Evolutionary conservation across 139 green algal species (phyloP), one percentile per base, ranked within the genome.

Genomic region (Micractinium sp.): DNA sequence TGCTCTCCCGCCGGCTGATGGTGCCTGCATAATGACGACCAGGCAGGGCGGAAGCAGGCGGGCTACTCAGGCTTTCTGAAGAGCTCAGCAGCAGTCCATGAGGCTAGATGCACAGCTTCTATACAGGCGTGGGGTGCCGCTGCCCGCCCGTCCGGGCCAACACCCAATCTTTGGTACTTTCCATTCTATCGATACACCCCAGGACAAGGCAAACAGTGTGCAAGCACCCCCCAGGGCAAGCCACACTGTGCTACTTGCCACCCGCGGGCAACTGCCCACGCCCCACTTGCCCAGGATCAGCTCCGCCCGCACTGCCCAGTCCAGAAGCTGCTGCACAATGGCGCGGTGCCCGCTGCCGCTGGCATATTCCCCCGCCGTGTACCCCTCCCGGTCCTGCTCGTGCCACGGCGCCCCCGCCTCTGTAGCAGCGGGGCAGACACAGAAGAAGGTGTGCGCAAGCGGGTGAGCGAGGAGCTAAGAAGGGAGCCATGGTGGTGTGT

Each of bases 311-410:
- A 93, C 90, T 3, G 87, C 90, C 88, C 88, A 93, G 76, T 91
- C 85, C 36, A 93, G 84, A 33, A 93, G 81, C 56, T 87, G 76
- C 76, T 76, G 87, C 87, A 93, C 63, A 9, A 88, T 69, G 20
- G 39, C 39, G 4, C 41, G 39, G 29, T 90, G 66, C 15, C 36
- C 29, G 78, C 33, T 63, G 36, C 88, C 87, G 31, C 53, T 86
- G 36, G 90, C 90, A 75, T 93, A 93, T 33, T 93, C 90, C 9
- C 90, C 90, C 29, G 90, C 90, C 2, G 82, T 90, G 88, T 89
- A 60, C 2, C 88, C 88, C 16, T 89, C 47, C 1, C 16, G 16
- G 66, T 93, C 90, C 66, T 90, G 90, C 20, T 39, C 76, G 27
- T 91, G 86, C 88, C 88, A 93, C 16, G 90, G 87, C 15, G 90